Evolutionary conservation across 1,284 basidiomycete species (phyloP).

Genomic region (Austroboletus niveus): DNA sequence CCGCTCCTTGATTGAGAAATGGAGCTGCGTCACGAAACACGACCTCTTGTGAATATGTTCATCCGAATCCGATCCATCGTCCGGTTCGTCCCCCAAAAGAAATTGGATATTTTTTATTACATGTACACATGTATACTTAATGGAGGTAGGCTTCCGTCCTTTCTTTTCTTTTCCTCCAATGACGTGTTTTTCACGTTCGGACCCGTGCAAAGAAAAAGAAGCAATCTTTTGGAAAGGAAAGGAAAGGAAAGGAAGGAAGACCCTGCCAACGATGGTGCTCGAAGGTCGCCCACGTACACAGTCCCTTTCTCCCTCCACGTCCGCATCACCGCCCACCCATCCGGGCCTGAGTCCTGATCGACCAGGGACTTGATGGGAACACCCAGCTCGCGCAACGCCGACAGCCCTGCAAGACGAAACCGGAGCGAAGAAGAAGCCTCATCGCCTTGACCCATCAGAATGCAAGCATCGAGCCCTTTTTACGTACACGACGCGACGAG

Average conservation of each 20-base stretch:
- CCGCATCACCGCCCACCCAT: neutral
- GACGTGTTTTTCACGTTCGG: conserved; percentile 1
- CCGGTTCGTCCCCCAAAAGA: too few species aligned
- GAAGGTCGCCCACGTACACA: too few species aligned
- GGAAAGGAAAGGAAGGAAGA: conserved; percentile 3
- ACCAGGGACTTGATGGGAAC: neutral
- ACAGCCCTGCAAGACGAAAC: neutral
- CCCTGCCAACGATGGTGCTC: neutral
- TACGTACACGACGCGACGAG: neutral
- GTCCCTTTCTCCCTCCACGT: neutral
- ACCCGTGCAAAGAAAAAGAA: conserved; percentile 2
- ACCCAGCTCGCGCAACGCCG: neutral
- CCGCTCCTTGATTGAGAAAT: neutral
- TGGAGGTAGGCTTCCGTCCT: neutral
- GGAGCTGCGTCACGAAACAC: neutral
- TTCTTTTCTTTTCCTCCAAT: neutral
- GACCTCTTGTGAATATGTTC: neutral
- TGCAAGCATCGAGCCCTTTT: neutral
- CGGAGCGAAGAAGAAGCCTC: neutral
- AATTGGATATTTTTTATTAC: too few species aligned
- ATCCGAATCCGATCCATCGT: too few species aligned
- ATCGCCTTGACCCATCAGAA: neutral
- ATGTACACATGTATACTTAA: neutral
- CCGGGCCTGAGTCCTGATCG: neutral
- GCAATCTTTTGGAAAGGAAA: neutral